Conservation (phyloP, 2,329 filamentous ascomycete genomes). For the Alternaria longipes region DNA sequence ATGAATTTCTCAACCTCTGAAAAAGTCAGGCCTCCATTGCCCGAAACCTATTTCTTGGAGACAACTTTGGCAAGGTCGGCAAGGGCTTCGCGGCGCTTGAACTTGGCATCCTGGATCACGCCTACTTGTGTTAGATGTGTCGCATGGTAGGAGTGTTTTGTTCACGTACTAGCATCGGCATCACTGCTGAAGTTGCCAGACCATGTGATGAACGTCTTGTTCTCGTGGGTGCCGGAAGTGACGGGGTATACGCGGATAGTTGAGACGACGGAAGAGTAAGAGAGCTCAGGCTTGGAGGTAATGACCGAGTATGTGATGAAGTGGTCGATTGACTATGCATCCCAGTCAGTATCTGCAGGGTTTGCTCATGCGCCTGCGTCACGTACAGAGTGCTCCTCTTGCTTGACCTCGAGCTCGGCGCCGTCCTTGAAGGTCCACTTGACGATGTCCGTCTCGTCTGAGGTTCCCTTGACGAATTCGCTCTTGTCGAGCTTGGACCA, state of each 20-base stretch:
- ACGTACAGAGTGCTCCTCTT: constrained; percentile 76
- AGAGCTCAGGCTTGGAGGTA: constrained; percentile 69
- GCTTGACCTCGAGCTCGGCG: constrained; percentile 74
- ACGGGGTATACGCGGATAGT: constrained; percentile 72
- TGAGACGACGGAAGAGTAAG: constrained; percentile 72
- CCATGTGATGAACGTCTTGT: constrained; percentile 74
- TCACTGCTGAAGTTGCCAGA: constrained; percentile 74
- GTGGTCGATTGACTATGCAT: constrained; percentile 65
- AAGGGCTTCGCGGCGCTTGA: constrained; percentile 77
- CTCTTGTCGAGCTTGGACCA: constrained; percentile 70
- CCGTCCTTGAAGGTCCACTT: constrained; percentile 77
- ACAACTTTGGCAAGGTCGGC: constrained; percentile 69
- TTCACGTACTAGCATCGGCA: constrained; percentile 70
- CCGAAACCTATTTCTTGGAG: constrained; percentile 44
- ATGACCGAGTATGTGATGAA: constrained; percentile 80
- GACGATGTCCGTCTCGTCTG: constrained; percentile 72
- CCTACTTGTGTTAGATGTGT: constrained; percentile 53
- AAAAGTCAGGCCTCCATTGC: neutral
- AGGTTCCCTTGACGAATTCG: constrained; percentile 70
- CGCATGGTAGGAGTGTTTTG: no score
- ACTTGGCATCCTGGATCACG: constrained; percentile 78
- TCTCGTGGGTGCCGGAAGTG: constrained; percentile 71
- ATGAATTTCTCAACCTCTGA: neutral
- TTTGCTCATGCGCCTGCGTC: neutral
- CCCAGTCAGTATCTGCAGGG: constrained; percentile 3